Conservation (phyloP, 192 early-diverging fungal species). For the Coemansia interrupta region DNA sequence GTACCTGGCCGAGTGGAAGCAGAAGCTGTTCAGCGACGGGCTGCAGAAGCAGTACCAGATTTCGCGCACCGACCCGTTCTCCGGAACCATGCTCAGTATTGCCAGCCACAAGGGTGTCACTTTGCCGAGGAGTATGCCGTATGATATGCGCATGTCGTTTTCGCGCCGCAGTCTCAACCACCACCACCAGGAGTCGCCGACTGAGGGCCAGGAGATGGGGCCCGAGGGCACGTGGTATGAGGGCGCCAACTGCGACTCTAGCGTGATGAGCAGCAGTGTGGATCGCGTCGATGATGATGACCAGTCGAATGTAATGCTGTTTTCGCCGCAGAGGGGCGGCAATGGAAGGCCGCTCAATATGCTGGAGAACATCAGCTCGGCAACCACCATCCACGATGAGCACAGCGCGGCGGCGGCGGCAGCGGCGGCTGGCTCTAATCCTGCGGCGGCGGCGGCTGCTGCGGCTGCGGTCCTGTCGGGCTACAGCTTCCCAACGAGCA, state of each 20-base stretch:
- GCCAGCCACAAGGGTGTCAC: slow-evolving; percentile 28
- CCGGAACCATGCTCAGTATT: slow-evolving; percentile 32
- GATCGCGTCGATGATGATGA: slow-evolving; percentile 14
- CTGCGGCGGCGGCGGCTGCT: neutral
- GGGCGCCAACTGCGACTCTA: slow-evolving; percentile 3
- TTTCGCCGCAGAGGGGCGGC: slow-evolving; percentile 25
- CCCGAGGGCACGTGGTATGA: neutral
- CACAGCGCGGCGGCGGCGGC: neutral
- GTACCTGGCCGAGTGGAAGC: slow-evolving; percentile 43
- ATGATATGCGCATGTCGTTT: slow-evolving; percentile 39
- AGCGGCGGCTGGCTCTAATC: no score
- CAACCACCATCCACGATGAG: slow-evolving; percentile 43
- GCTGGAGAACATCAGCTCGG: slow-evolving; percentile 35
- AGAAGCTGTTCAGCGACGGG: slow-evolving; percentile 43
- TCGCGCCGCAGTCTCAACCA: slow-evolving; percentile 14
- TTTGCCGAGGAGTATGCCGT: slow-evolving; percentile 21
- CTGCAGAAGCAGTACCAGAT: slow-evolving; percentile 53
- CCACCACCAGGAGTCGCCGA: slow-evolving; percentile 7
- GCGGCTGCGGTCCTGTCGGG: slow-evolving; percentile 6
- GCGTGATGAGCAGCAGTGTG: slow-evolving; percentile 14
- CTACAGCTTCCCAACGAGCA: slow-evolving; percentile 18
- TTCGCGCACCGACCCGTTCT: slow-evolving; percentile 40
- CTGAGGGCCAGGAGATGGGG: neutral
- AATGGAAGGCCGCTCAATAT: slow-evolving; percentile 4
- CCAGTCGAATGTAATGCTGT: slow-evolving; percentile 19